Percentiles rank a stretch among this genome's conserved stretches.
Evolutionary conservation across 305 asterid species (phyloP).

Genomic region (Nicotiana rustica): DNA sequence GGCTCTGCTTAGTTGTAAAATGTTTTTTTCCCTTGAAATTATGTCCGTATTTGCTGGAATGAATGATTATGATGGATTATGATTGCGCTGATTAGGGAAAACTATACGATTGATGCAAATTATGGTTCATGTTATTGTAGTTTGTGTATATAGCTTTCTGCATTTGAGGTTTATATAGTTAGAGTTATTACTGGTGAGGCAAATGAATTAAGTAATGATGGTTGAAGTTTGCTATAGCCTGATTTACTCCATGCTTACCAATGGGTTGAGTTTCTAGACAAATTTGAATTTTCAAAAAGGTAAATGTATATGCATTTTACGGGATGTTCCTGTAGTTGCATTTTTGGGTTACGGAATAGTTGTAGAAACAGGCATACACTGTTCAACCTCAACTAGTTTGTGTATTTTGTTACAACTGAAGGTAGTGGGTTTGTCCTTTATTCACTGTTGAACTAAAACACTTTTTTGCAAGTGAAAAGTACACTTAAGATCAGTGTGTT

Average conservation of each 20-base stretch:
- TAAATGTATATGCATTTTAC: neutral
- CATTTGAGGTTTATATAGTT: constrained; percentile 12
- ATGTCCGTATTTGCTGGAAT: neutral
- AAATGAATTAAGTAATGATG: neutral
- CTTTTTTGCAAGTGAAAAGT: neutral
- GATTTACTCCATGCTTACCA: neutral
- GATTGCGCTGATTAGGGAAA: neutral
- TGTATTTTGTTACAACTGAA: neutral
- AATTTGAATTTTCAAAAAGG: constrained; percentile 9
- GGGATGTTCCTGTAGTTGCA: neutral
- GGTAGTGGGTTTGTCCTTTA: neutral
- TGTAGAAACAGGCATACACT: neutral
- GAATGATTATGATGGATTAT: neutral
- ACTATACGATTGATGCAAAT: neutral
- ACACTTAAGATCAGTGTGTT: constrained; percentile 13
- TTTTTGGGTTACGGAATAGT: neutral
- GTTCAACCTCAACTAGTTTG: neutral
- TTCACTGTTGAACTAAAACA: neutral
- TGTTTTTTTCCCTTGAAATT: neutral
- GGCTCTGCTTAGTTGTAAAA: too few species aligned
- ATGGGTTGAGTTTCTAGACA: neutral
- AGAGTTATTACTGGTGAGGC: neutral
- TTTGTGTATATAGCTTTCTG: neutral
- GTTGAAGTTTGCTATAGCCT: neutral
- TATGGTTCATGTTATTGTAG: constrained; percentile 8